These are phyloP conservation scores for Exophiala sp. DNA, from an alignment of 2,329 filamentous ascomycete species.

Conservation along the genomic window DNA sequence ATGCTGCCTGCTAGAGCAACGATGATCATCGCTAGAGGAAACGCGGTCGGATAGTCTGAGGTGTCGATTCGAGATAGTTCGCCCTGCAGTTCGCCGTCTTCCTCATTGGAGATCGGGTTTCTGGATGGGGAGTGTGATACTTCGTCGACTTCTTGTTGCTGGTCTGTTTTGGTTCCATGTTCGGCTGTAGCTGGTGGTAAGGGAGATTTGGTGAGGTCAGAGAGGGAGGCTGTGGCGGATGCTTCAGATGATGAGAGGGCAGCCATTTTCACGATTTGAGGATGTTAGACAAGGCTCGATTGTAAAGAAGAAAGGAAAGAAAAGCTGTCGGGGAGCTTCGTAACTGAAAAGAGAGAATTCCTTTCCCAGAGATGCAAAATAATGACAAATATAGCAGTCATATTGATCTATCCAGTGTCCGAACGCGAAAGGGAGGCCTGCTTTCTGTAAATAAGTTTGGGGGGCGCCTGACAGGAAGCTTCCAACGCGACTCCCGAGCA, in stretches of 20 bases:
- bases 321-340: too few species aligned
- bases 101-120: slow-evolving; percentile 10
- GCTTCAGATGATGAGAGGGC: slow-evolving; percentile 8
- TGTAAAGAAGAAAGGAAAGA: neutral
- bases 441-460: too few species aligned
- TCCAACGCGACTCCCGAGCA: too few species aligned
- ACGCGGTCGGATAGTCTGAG: slow-evolving; percentile 25
- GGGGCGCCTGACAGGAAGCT: too few species aligned
- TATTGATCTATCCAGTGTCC: too few species aligned
- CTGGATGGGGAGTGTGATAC: neutral
- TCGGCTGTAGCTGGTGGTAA: slow-evolving; percentile 4
- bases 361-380: too few species aligned
- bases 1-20: slow-evolving; percentile 22
- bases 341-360: too few species aligned
- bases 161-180: slow-evolving; percentile 9
- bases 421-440: too few species aligned
- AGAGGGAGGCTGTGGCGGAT: slow-evolving; percentile 15
- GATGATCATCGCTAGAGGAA: slow-evolving; percentile 27
- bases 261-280: slow-evolving; percentile 10
- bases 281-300: neutral
- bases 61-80: slow-evolving; percentile 28
- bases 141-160: neutral
- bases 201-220: slow-evolving; percentile 13
- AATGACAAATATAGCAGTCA: too few species aligned
- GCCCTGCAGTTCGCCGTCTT: slow-evolving; percentile 13